phyloP scores from a whole-genome alignment of 768 basidiomycete genomes.

The Calocera cornea region DNA sequence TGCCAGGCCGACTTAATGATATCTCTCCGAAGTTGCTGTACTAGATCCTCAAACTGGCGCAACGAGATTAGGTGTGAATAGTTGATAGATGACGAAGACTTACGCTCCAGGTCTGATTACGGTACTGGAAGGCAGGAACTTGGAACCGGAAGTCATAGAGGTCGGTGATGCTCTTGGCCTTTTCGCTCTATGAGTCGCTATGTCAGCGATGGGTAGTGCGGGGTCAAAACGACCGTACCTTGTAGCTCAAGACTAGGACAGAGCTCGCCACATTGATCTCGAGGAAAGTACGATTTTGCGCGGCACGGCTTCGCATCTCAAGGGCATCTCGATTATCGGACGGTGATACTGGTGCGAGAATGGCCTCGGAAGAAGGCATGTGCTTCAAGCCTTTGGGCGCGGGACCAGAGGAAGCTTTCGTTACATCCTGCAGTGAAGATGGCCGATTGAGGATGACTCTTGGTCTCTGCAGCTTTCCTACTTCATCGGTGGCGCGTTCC shows the following conservation, averaged over 20 bases:
- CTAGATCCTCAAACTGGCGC: constrained; percentile 1
- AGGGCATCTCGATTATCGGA: constrained; percentile 20
- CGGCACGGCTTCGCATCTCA: constrained; percentile 46
- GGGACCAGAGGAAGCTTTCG: background rate
- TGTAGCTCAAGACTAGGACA: constrained; percentile 44
- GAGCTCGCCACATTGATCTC: constrained; percentile 62
- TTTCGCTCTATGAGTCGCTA: constrained; percentile 16
- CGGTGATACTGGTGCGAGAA: background rate
- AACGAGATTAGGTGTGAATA: too few species aligned
- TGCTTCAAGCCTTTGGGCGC: constrained; percentile 4
- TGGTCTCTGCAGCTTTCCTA: background rate
- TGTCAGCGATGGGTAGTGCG: constrained; percentile 34
- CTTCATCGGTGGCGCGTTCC: constrained; percentile 7
- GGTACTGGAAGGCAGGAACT: constrained; percentile 68
- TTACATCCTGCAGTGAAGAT: background rate
- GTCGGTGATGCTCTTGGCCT: constrained; percentile 25
- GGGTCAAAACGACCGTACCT: constrained; percentile 20
- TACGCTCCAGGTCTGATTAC: constrained; percentile 73
- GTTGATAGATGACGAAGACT: constrained; percentile 20
- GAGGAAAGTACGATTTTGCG: constrained; percentile 65
- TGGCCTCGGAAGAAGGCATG: background rate
- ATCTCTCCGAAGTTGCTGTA: background rate
- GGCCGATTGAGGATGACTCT: constrained; percentile 5
- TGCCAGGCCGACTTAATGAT: constrained; percentile 20
- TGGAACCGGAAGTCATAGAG: constrained; percentile 71